Base-by-base conservation (phyloP, 2,329 filamentous ascomycete species). In the Calonectria pteridis region DNA sequence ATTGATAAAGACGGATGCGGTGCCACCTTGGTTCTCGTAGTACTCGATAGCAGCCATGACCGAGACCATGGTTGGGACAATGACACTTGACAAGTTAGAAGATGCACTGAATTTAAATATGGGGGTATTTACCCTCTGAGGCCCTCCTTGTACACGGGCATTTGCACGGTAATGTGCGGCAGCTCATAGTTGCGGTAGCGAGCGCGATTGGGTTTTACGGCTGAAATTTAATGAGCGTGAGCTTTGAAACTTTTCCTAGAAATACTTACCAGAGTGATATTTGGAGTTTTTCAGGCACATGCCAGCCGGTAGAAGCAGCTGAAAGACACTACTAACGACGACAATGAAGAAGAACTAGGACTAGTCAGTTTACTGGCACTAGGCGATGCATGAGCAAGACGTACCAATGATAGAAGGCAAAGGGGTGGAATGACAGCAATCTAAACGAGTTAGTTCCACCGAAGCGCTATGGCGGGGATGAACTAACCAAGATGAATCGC, bases 1-100 rank as follows among this genome's bases (percentile, higher is more conserved):
- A 76, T 93, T 93, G 80, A 93, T 84, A 78, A 93, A 93, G 75
- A 94, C 92, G 78, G 90, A 93, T 31, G 92, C 92, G 1, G 91
- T 89, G 10, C 92, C 92, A n/a, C 92, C 92, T 79, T 90, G 88
- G 76, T 89, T 83, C 76, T 91, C 90, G 76, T 91, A 92, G 16
- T 89, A 89, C 43, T 89, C 89, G 73, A 91, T 91, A 23, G 89
- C 90, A 18, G 87, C 86, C 79, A 90, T 90, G 40, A 91, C 82
- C 4, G 88, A 91, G 26, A 87, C 85, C 53, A 91, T 86, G 0
- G 90, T 91, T 0, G 90, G 90, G 58, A 86, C 85, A 75, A 91
- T 91, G 79, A 90, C 80, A 67, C 77, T 79, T 6, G n/a, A 16
- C 1, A 0, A 13, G 58, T 77, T 31, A 78, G 59, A 49, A 4